Evolutionary conservation across 1,139 yeast species (phyloP), one percentile per base, ranked within the genome.

Genomic region (Sugiyamaella xylanicola): DNA sequence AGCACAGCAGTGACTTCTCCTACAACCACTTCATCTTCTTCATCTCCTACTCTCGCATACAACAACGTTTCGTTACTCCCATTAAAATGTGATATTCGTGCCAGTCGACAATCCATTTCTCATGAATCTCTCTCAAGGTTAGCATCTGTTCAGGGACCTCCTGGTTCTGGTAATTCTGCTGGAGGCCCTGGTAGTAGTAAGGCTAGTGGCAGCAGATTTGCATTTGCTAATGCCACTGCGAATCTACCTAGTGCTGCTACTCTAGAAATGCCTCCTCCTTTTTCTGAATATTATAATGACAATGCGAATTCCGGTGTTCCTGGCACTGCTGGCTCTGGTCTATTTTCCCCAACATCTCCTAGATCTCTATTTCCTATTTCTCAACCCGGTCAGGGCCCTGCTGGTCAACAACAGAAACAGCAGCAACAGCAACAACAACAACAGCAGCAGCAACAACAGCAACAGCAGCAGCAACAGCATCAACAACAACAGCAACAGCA

Each of bases 401-500:
- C 48, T n/a, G 43, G 17, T 8, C 15, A 2, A 5, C 37, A 25
- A 15, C 20, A 17, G 8, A 36, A 42, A n/a, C 51, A 27, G 17
- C 54, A 48, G 43, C 54, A 51, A n/a, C n/a, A n/a, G 16, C 51
- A 47, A 11, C 53, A 52, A 4, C 48, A 44, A 25, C 56, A 45
- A 27, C 47, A 46, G 25, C 47, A 43, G 20, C 47, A 25, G 17
- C 49, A 45, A 29, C 49, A 29, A 17, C 45, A 41, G 20, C 25
- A 2, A 25, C 48, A 44, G 17, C 48, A 15, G 36, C 36, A 25
- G 11, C 20, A 17, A 19, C 43, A 44, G 32, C 64, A 65, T 37
- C 71, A 69, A 39, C 42, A 32, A 35, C 17, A 27, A 39, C 59
- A 69, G 81, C 86, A 69, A 84, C 95, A 1, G 89, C 85, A 63